Evolutionary conservation across 371 early-diverging fungal species (phyloP), one percentile per base, ranked within the genome.

Genomic region (Rhizomucor pusillus): DNA sequence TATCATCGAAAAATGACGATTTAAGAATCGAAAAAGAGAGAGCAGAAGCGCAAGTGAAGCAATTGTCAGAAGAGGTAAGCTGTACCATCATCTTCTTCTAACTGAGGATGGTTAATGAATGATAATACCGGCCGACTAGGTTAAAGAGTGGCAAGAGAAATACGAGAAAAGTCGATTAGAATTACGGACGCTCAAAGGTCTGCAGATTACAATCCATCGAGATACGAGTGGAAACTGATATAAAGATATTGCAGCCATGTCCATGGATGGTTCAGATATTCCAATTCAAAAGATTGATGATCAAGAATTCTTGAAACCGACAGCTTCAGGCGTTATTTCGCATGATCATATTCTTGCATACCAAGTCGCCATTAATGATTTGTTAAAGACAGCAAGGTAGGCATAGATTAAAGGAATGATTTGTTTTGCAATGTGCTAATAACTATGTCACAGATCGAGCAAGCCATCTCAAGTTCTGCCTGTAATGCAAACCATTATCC

Each of bases 401-500:
- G 20, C 37, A 43, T 36, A 19, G 14, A 50, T n/a, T n/a, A n/a
- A n/a, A n/a, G n/a, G n/a, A n/a, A n/a, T n/a, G 3, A 20, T 9
- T 11, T 6, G 19, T 3, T 18, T 41, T 19, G 36, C 45, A 52
- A n/a, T 49, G 16, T 25, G 14, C 35, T 57, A 33, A 44, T 35
- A 44, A 14, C 9, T 29, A 7, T 29, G 7, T 29, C 29, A 29
- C 29, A 84, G 83, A 62, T 81, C 84, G 14, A 85, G 85, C 47
- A 76, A 78, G 34, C 86, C 90, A 1, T 77, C 88, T 0, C 83
- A 84, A 24, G 87, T 94, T 1, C 75, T 94, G 22, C 69, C 81
- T 13, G 85, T 91, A 1, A 91, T 93, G 91, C 85, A 89, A 59
- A 69, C 85, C 0, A 86, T 95, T 24, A 91, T 92, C 23, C 75